These are phyloP conservation scores for Kluyveromyces starmeri DNA, from an alignment of 805 yeast species.

Conservation along the genomic window DNA sequence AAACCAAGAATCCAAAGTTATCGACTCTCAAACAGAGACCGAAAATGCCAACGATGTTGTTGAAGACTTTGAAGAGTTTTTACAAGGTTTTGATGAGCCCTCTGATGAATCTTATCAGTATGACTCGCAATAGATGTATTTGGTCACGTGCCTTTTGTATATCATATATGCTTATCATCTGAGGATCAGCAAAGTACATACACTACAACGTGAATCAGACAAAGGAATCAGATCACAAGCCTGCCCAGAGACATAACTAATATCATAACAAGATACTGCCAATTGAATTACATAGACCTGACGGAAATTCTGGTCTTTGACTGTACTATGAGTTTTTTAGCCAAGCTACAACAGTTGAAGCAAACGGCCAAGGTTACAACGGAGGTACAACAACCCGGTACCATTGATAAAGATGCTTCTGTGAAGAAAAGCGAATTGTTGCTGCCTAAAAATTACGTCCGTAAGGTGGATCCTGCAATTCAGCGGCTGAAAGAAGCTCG, in stretches of 20 bases:
- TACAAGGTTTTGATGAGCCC: constrained; percentile 26
- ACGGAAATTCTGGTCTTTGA: too few species aligned
- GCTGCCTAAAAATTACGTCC: constrained; percentile 23
- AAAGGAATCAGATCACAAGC: too few species aligned
- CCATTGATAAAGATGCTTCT: background rate
- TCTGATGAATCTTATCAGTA: constrained; percentile 17
- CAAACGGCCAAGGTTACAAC: constrained; percentile 11
- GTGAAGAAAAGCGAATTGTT: constrained; percentile 6
- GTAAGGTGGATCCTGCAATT: constrained; percentile 59
- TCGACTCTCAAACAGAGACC: background rate
- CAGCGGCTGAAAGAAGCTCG: constrained; percentile 60
- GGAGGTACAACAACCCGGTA: background rate
- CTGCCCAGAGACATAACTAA: too few species aligned
- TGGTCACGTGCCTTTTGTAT: too few species aligned
- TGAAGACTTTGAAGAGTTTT: constrained; percentile 27
- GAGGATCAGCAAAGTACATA: too few species aligned
- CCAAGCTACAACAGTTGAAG: constrained; percentile 22
- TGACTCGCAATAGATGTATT: constrained; percentile 8
- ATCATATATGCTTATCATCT: too few species aligned
- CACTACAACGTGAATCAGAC: too few species aligned
- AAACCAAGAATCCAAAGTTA: background rate
- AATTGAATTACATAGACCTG: too few species aligned
- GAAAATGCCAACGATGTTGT: constrained; percentile 6
- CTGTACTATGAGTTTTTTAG: constrained; percentile 28
- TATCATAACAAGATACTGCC: too few species aligned